These are phyloP conservation scores for Naganishia onofrii DNA, from an alignment of 768 basidiomycete genomes.

Conservation along the genomic window DNA sequence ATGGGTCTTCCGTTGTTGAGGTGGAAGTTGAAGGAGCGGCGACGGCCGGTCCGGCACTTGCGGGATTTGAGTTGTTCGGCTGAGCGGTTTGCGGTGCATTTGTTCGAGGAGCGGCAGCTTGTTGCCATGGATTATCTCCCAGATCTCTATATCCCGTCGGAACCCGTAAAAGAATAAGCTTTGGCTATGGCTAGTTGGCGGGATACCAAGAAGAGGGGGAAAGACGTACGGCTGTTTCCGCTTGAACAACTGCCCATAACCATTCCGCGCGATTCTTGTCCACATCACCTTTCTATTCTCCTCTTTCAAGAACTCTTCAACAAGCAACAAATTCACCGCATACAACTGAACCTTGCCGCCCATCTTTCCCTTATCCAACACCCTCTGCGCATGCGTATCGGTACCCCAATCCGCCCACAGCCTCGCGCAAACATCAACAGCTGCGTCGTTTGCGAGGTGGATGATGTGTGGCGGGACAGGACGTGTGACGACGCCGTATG, in stretches of 20 bases:
- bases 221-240: constrained; percentile 50
- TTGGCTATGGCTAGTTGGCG: too few species aligned
- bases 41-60: constrained; percentile 12
- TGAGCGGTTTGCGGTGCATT: constrained; percentile 17
- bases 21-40: constrained; percentile 2
- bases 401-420: constrained; percentile 83
- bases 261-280: constrained; percentile 81
- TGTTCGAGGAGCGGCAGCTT: neutral
- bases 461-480: constrained; percentile 64
- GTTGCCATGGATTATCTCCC: constrained; percentile 24
- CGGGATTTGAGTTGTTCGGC: neutral
- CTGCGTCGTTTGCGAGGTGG: constrained; percentile 70
- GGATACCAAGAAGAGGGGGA: neutral
- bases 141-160: neutral
- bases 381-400: constrained; percentile 55
- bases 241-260: constrained; percentile 78
- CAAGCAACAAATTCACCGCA: constrained; percentile 75
- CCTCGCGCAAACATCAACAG: constrained; percentile 65
- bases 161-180: too few species aligned
- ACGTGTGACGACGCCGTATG: constrained; percentile 74
- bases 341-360: constrained; percentile 59
- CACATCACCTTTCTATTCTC: constrained; percentile 68
- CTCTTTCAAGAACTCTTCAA: constrained; percentile 63
- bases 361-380: constrained; percentile 55
- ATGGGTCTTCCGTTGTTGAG: constrained; percentile 4